Conservation (phyloP, 106 monocot species). For the Platanthera zijinensis region DNA sequence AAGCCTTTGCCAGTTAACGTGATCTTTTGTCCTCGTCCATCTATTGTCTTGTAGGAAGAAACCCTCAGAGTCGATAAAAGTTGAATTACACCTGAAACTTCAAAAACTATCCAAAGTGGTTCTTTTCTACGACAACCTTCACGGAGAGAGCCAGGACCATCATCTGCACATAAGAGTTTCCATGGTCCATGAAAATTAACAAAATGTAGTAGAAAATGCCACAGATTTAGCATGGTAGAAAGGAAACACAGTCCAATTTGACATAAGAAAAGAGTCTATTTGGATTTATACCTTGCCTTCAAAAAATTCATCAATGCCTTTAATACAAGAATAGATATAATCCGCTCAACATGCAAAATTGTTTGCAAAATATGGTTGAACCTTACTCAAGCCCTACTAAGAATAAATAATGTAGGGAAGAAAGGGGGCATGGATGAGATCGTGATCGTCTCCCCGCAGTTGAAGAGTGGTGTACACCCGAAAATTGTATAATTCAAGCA, state of each 20-base stretch:
- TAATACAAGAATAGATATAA: too few species aligned
- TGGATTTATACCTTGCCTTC: too few species aligned
- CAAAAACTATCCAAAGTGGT: conserved; percentile 89
- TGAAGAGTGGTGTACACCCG: too few species aligned
- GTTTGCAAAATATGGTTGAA: too few species aligned
- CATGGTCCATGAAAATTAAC: background rate
- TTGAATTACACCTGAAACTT: conserved; percentile 81
- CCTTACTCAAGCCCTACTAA: too few species aligned
- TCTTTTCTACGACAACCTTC: conserved; percentile 68
- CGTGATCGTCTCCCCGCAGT: too few species aligned
- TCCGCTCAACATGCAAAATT: too few species aligned
- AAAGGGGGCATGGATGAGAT: too few species aligned
- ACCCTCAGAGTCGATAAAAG: conserved; percentile 54
- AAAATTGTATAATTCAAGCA: too few species aligned
- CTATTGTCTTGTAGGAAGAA: conserved; percentile 77
- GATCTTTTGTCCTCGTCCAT: conserved; percentile 75
- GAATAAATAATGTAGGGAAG: too few species aligned
- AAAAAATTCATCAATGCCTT: too few species aligned
- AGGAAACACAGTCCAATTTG: background rate
- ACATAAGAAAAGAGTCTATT: too few species aligned
- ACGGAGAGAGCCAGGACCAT: conserved; percentile 62
- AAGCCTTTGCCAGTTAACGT: conserved; percentile 71
- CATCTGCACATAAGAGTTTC: conserved; percentile 9
- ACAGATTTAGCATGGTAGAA: background rate
- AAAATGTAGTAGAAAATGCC: background rate